phyloP scores from a whole-genome alignment of 2,329 filamentous ascomycete genomes.

The Penicillium sclerotiorum region DNA sequence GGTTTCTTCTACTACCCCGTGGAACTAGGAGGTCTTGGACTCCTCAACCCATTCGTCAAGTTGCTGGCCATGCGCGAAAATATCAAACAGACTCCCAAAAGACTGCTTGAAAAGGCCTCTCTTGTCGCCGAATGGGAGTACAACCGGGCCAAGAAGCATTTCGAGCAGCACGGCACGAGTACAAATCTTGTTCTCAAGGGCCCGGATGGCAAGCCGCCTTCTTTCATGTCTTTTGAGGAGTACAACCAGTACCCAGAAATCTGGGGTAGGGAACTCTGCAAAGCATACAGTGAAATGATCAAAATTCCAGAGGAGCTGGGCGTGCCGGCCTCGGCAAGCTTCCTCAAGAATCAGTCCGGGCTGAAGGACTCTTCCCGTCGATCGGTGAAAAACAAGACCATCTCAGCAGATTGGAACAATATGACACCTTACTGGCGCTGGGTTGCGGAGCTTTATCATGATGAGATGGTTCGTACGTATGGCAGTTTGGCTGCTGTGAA shows the following conservation, averaged over 20 bases:
- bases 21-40: conserved; percentile 54
- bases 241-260: conserved; percentile 40
- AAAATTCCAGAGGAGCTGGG: conserved; percentile 35
- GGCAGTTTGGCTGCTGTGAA: conserved; percentile 45
- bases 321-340: conserved; percentile 30
- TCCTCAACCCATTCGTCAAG: conserved; percentile 54
- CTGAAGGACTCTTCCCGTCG: conserved; percentile 8
- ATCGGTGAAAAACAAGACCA: conserved; percentile 12
- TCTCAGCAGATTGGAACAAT: conserved; percentile 29
- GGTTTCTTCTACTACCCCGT: conserved; percentile 58
- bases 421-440: conserved; percentile 50
- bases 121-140: conserved; percentile 57
- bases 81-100: conserved; percentile 40
- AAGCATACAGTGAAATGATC: conserved; percentile 37
- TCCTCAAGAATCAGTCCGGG: conserved; percentile 28
- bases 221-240: conserved; percentile 46
- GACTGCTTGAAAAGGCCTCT: conserved; percentile 35
- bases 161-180: conserved; percentile 30
- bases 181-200: not conserved
- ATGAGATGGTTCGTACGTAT: conserved; percentile 44
- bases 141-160: conserved; percentile 45
- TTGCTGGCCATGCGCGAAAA: conserved; percentile 51
- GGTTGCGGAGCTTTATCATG: conserved; percentile 44
- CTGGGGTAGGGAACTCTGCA: conserved; percentile 30
- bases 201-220: conserved; percentile 9